Conservation (phyloP, 2,329 filamentous ascomycete species). For the Trichoderma guizhouense region DNA sequence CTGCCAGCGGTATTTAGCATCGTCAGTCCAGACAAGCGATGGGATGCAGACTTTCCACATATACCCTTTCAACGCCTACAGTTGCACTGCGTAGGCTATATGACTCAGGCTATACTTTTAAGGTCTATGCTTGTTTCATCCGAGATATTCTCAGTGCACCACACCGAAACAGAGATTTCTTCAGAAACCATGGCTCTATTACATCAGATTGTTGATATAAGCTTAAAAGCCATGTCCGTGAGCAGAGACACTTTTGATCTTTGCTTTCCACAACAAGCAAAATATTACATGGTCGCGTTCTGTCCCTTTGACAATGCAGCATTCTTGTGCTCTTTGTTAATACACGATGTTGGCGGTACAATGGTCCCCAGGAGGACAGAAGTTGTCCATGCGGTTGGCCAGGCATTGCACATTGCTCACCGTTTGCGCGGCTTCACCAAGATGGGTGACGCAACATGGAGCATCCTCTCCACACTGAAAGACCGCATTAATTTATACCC, state of each 20-base stretch:
- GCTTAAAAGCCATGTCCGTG: conserved; percentile 1
- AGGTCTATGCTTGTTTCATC: neutral
- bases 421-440: neutral
- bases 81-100: conserved; percentile 1
- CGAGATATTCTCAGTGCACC: neutral
- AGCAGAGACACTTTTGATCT: conserved; percentile 10
- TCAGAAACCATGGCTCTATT: neutral
- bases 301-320: conserved; percentile 11
- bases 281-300: conserved; percentile 8
- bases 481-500: neutral
- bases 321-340: neutral
- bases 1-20: neutral
- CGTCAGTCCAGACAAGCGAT: neutral
- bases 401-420: conserved; percentile 1
- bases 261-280: conserved; percentile 6
- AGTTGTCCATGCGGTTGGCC: neutral
- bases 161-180: neutral
- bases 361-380: neutral
- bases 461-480: neutral
- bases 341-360: neutral
- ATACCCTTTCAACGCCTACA: conserved; percentile 8
- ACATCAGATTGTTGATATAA: neutral
- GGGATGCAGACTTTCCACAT: neutral
- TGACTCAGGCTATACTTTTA: neutral
- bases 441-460: conserved; percentile 4